Conservation (phyloP, 495 filamentous ascomycete species). For the Geopyxis carbonaria region DNA sequence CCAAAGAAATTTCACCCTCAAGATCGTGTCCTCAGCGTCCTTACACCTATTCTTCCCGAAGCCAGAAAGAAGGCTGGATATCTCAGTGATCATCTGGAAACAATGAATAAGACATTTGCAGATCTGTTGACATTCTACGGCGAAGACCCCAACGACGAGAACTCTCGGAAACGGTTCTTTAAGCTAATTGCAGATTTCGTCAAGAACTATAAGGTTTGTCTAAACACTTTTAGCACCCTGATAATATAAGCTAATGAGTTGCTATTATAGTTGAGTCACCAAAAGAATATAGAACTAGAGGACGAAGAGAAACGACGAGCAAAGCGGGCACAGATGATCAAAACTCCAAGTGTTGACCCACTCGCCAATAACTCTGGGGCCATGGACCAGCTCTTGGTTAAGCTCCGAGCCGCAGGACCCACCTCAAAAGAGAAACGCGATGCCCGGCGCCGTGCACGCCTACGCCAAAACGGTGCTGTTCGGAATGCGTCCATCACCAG, state of each 20-base stretch:
- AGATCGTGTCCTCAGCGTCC: constrained; percentile 80
- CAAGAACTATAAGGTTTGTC: constrained; percentile 68
- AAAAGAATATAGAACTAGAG: constrained; percentile 78
- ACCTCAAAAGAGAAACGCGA: constrained; percentile 76
- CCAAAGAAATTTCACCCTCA: constrained; percentile 96
- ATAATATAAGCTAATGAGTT: constrained; percentile 10
- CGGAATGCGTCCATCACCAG: constrained; percentile 61
- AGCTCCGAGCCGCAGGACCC: constrained; percentile 81
- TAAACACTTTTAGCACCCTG: constrained; percentile 2
- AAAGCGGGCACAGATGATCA: constrained; percentile 62
- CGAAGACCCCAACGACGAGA: constrained; percentile 82
- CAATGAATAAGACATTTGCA: constrained; percentile 79
- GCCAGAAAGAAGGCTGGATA: constrained; percentile 91
- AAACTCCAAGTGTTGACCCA: constrained; percentile 30
- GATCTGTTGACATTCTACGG: constrained; percentile 96
- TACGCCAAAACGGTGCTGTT: constrained; percentile 86
- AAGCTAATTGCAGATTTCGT: constrained; percentile 85
- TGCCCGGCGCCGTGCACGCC: constrained; percentile 63
- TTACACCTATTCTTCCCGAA: constrained; percentile 90
- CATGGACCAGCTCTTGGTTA: constrained; percentile 94
- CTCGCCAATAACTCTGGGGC: constrained; percentile 46
- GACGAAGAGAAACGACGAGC: constrained; percentile 72
- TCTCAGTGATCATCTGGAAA: constrained; percentile 81
- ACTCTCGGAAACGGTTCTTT: constrained; percentile 91
- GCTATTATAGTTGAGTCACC: constrained; percentile 55